These are phyloP conservation scores for Paramyrothecium roridum DNA, from an alignment of 2,329 filamentous ascomycete genomes.

Conservation along the genomic window DNA sequence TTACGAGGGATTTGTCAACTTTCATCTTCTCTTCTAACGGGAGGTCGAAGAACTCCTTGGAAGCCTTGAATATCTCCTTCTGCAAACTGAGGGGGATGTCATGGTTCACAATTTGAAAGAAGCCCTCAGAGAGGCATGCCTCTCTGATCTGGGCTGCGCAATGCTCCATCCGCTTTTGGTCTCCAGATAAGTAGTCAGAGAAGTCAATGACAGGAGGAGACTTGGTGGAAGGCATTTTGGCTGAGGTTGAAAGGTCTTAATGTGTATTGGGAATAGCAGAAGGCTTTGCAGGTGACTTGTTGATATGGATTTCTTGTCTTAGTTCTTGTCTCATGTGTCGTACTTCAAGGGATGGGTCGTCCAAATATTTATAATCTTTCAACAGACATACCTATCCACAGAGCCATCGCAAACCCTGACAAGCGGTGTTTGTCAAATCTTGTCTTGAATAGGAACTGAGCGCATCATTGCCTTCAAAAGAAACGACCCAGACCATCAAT, in stretches of 20 bases:
- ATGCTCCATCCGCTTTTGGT: constrained; percentile 1
- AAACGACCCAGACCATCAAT: neutral
- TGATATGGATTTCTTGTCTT: neutral
- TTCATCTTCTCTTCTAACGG: constrained; percentile 41
- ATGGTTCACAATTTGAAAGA: constrained; percentile 51
- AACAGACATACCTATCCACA: neutral
- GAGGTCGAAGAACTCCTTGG: constrained; percentile 45
- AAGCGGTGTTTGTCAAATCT: neutral
- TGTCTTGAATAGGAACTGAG: neutral
- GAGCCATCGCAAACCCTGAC: neutral
- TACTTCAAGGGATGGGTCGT: neutral
- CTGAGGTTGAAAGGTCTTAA: neutral
- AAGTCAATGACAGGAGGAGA: constrained; percentile 5
- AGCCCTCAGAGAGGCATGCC: constrained; percentile 44
- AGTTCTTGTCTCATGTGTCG: neutral
- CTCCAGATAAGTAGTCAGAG: constrained; percentile 2
- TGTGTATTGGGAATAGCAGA: neutral
- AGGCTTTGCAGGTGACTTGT: neutral
- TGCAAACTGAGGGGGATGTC: constrained; percentile 37
- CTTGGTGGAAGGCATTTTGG: constrained; percentile 3
- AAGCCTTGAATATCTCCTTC: constrained; percentile 33
- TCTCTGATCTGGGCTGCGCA: constrained; percentile 27
- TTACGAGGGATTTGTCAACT: constrained; percentile 22
- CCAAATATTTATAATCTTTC: neutral
- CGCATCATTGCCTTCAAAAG: neutral